These are phyloP conservation scores for Coemansia reversa DNA, from an alignment of 192 early-diverging fungal species.

Conservation along the genomic window DNA sequence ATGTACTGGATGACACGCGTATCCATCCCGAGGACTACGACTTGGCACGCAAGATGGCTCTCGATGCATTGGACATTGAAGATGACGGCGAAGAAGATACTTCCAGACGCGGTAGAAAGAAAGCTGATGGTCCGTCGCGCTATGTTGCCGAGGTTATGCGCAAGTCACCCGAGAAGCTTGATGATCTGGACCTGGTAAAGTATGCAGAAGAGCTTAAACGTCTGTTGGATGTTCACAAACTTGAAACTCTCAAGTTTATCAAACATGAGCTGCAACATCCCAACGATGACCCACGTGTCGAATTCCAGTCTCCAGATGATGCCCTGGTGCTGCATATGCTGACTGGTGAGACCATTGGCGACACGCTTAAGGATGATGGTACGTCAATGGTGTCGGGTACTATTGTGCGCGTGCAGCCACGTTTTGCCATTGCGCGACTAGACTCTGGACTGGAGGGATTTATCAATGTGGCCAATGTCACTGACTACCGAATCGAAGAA, in stretches of 20 bases:
- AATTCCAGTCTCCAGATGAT: conserved; percentile 57
- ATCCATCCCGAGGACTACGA: conserved; percentile 96
- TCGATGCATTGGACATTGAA: conserved; percentile 89
- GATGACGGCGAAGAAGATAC: conserved; percentile 72
- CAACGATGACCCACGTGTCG: conserved; percentile 69
- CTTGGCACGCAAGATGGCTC: conserved; percentile 93
- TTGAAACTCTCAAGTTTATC: conserved; percentile 79
- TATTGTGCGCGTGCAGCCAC: conserved; percentile 69
- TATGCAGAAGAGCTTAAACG: conserved; percentile 84
- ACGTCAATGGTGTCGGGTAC: conserved; percentile 66
- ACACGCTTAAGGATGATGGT: conserved; percentile 64
- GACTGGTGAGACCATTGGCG: conserved; percentile 71
- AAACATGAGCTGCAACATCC: conserved; percentile 85
- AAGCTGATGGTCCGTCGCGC: conserved; percentile 58
- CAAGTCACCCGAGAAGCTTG: conserved; percentile 71
- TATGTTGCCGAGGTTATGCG: conserved; percentile 81
- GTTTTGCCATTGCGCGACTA: conserved; percentile 72
- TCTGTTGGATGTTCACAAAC: conserved; percentile 74
- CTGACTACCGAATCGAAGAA: conserved; percentile 59
- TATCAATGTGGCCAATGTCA: conserved; percentile 64
- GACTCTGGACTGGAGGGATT: conserved; percentile 83
- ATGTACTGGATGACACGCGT: conserved; percentile 90
- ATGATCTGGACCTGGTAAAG: conserved; percentile 84
- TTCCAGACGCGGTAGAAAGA: conserved; percentile 18
- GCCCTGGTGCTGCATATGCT: conserved; percentile 80